Evolutionary conservation across 2,329 filamentous ascomycete genomes (phyloP), one percentile per base, ranked within the genome.

Genomic region (Pseudocercospora vitis): DNA sequence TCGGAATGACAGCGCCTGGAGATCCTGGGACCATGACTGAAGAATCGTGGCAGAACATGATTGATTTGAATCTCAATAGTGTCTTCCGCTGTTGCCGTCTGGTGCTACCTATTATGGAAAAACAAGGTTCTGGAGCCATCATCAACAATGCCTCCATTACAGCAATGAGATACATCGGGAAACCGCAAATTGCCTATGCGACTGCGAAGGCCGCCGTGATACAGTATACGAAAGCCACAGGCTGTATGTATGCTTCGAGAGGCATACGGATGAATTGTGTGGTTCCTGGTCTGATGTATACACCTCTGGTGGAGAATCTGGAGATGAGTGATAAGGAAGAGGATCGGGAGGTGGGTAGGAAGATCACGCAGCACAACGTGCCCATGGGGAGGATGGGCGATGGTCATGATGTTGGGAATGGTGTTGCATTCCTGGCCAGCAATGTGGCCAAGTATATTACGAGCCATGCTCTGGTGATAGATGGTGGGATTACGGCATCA

Each of bases 391-490:
- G 68, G 28, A 82, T 84, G 75, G 81, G 81, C 0, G 77, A 80
- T 65, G 77, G 79, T 0, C 78, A 78, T 68, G 82, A 85, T 68
- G 80, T 84, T 2, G 88, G 90, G 0, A 91, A 97, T 71, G 88
- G 91, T 1, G 96, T 91, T 0, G 83, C 96, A 0, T 97, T 85
- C 64, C 71, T 97, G 55, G 91, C 95, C 67, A 88, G 87, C 50
- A 87, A 95, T 48, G 84, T 89, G 0, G 91, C 86, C 1, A 90
- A 86, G 69, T 95, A 88, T 70, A 83, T 96, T 48, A 96, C 88
- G 59, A 91, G 90, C 1, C 85, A 91, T 63, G 81, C 84, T 3
- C 73, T 96, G 26, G 78, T 65, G n/a, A 58, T 65, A 7, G 62
- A 67, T 55, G 65, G 63, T 21, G 63, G 62, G 2, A 65, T 66